Evolutionary conservation across 345 rosid genomes (phyloP).

Genomic region (Populus ilicifolia): DNA sequence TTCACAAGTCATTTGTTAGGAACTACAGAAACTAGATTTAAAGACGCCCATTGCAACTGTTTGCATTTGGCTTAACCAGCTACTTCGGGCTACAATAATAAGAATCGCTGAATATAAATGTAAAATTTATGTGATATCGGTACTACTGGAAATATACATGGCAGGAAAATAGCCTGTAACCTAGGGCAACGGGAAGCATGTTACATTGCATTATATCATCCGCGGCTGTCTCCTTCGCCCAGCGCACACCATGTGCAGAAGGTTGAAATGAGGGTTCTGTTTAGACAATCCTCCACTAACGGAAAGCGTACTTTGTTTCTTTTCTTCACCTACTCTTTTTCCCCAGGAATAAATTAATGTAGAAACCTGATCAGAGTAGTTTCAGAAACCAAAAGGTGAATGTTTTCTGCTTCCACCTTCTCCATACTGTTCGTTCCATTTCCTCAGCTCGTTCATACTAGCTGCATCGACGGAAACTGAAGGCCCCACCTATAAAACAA

Average conservation of each 20-base stretch:
- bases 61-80: background rate
- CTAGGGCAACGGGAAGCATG: background rate
- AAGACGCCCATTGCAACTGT: background rate
- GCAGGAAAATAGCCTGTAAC: background rate
- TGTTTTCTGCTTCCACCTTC: constrained; percentile 89
- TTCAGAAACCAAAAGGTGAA: constrained; percentile 81
- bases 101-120: background rate
- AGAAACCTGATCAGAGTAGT: background rate
- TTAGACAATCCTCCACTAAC: background rate
- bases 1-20: background rate
- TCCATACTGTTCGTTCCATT: constrained; percentile 98
- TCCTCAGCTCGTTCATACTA: constrained; percentile 91
- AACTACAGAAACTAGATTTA: background rate
- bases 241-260: background rate
- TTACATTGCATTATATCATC: background rate
- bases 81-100: background rate
- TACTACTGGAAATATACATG: background rate
- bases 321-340: background rate
- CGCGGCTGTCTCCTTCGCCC: background rate
- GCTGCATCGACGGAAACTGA: constrained; percentile 84
- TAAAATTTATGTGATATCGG: background rate
- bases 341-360: background rate
- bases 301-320: background rate
- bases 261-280: background rate
- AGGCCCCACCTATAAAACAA: constrained; percentile 67